Conservation (phyloP, 2,329 filamentous ascomycete species). For the Hirsutella rhossiliensis region DNA sequence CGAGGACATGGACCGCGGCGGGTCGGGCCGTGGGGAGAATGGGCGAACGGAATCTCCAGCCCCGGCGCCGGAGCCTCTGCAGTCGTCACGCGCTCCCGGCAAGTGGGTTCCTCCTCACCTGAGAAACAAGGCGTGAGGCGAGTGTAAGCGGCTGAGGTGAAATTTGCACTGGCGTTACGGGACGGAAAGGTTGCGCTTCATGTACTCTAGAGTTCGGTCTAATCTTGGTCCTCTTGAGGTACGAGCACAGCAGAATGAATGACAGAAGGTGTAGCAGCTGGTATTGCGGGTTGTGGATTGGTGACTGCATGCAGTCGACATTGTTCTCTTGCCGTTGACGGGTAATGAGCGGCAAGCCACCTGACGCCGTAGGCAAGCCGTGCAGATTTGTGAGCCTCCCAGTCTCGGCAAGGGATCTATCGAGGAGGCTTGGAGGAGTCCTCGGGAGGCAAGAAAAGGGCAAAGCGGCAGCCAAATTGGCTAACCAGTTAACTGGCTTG, state of each 20-base stretch:
- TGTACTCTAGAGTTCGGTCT: constrained; percentile 26
- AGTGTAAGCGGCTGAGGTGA: too few relatives aligned
- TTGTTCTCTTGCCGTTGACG: too few relatives aligned
- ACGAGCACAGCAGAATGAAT: constrained; percentile 19
- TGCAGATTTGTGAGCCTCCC: too few relatives aligned
- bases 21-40: constrained; percentile 29
- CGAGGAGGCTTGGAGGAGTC: not conserved
- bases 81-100: constrained; percentile 39
- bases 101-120: constrained; percentile 46
- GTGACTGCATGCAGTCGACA: not conserved
- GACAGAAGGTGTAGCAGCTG: constrained; percentile 7
- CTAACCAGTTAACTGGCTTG: not conserved
- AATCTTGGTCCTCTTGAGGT: constrained; percentile 16
- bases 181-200: constrained; percentile 19
- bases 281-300: too few relatives aligned
- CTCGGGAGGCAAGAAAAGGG: not conserved
- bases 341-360: too few relatives aligned
- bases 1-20: constrained; percentile 29
- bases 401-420: not conserved
- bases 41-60: constrained; percentile 27
- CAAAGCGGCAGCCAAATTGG: not conserved
- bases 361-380: too few relatives aligned
- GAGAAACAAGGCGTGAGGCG: constrained; percentile 22
- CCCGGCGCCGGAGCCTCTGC: constrained; percentile 34
- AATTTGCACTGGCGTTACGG: constrained; percentile 25